phyloP scores from a whole-genome alignment of 345 rosid genomes.

The Gossypium anomalum region DNA sequence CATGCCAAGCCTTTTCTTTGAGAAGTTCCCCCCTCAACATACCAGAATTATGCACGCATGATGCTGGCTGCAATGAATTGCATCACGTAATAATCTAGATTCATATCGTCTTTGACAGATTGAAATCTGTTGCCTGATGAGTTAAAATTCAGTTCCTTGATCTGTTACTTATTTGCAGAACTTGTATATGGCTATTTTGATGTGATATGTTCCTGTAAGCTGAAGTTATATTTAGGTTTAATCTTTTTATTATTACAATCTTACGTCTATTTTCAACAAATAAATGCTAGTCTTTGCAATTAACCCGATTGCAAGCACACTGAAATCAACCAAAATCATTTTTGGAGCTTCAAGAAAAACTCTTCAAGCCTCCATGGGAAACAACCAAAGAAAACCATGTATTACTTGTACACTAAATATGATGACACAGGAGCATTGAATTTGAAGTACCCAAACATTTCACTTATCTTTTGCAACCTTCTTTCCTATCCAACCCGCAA shows the following conservation, averaged over 20 bases:
- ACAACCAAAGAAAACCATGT: background rate
- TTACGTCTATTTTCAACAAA: background rate
- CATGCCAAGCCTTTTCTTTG: background rate
- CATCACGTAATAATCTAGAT: background rate
- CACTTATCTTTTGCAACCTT: constrained; percentile 54
- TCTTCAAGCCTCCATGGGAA: background rate
- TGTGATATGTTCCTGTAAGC: background rate
- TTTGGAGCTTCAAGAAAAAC: background rate
- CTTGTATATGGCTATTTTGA: background rate
- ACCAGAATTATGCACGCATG: background rate
- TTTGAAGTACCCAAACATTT: background rate
- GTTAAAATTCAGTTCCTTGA: background rate
- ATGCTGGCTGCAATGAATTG: background rate
- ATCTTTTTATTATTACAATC: background rate
- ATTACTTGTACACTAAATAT: background rate
- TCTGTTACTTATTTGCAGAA: background rate
- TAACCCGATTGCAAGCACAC: background rate
- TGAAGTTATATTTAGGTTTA: background rate
- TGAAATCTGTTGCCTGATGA: background rate
- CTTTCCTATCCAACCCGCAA: constrained; percentile 87
- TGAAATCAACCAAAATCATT: background rate
- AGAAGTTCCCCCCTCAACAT: background rate
- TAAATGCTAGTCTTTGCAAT: background rate
- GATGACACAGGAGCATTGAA: background rate
- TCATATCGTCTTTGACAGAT: background rate